Evolutionary conservation across 2,329 filamentous ascomycete species (phyloP), one percentile per base, ranked within the genome.

Genomic region (Byssochlamys sp.): DNA sequence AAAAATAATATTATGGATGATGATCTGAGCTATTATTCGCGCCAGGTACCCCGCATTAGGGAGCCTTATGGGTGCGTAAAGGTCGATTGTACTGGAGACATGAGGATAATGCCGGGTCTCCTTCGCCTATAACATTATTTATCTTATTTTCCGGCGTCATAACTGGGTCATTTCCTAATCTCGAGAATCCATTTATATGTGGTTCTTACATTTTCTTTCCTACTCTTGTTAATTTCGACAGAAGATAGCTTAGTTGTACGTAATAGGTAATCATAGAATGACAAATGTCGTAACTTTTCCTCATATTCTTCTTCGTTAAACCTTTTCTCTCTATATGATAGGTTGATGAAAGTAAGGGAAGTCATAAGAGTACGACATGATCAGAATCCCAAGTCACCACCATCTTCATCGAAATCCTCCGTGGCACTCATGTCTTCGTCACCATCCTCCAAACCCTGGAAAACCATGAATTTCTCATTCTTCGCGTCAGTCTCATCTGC

Each of bases 401-500:
- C 64, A 52, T 56, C 61, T 9, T 59, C 58, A 53, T 60, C 61
- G 10, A 57, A 59, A 33, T 60, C 64, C 27, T 67, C 69, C 11
- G 60, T 62, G 3, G 64, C 66, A 56, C 71, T 67, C 66, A 69
- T 69, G n/a, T 60, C 71, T 55, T 67, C 66, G 5, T 68, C 68
- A 27, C 27, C 73, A 52, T 71, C 69, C 55, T 77, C 75, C 51
- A 79, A 60, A 19, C 76, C 75, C 57, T 78, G 75, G 59, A 79
- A 77, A 56, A 74, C 69, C 77, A 84, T 84, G 67, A 85, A 83
- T 68, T 84, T 85, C 64, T 85, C 82, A 52, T 80, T 80, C 72
- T 84, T 85, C 28, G 78, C 77, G 58, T 84, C 81, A 6, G 79
- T 88, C n/a, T 89, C 83, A 67, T 95, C 91, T 52, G 91, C 86